Evolutionary conservation across 495 filamentous ascomycete genomes (phyloP).

Genomic region (Podospora tetraspora): DNA sequence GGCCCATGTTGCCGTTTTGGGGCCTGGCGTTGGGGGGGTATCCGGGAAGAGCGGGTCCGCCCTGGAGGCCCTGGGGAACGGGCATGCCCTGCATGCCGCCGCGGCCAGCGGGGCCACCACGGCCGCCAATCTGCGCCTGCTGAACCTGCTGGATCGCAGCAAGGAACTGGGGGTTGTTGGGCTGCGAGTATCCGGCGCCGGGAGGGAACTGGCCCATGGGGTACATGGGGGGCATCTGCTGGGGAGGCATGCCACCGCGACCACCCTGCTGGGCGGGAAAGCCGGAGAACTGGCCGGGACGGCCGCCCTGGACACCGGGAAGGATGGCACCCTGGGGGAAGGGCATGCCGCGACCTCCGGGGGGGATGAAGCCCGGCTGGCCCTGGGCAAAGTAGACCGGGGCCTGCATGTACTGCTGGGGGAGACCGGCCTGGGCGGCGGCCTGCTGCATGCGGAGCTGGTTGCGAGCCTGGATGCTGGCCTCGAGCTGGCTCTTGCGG

Average conservation of each 20-base stretch:
- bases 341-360: slow-evolving; percentile 69
- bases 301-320: slow-evolving; percentile 72
- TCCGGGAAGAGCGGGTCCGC: slow-evolving; percentile 60
- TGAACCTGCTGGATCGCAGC: slow-evolving; percentile 68
- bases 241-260: slow-evolving; percentile 67
- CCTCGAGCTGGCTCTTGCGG: slow-evolving; percentile 96
- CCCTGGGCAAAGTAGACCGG: slow-evolving; percentile 86
- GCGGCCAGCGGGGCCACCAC: slow-evolving; percentile 66
- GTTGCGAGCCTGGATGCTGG: slow-evolving; percentile 98
- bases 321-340: slow-evolving; percentile 85
- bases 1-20: slow-evolving; percentile 37
- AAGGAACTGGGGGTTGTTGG: slow-evolving; percentile 49
- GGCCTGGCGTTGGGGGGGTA: slow-evolving; percentile 49
- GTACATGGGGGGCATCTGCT: slow-evolving; percentile 80
- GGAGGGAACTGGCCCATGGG: slow-evolving; percentile 70
- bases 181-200: slow-evolving; percentile 44
- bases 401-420: slow-evolving; percentile 76
- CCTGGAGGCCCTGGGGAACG: slow-evolving; percentile 50
- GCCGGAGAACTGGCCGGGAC: slow-evolving; percentile 76
- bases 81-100: slow-evolving; percentile 72
- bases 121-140: slow-evolving; percentile 55
- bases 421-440: slow-evolving; percentile 86
- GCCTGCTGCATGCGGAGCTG: slow-evolving; percentile 97
- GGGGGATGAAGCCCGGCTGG: slow-evolving; percentile 70
- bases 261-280: slow-evolving; percentile 78